Conservation (phyloP, 148 eudicot species). For the Rhododendron simsii region DNA sequence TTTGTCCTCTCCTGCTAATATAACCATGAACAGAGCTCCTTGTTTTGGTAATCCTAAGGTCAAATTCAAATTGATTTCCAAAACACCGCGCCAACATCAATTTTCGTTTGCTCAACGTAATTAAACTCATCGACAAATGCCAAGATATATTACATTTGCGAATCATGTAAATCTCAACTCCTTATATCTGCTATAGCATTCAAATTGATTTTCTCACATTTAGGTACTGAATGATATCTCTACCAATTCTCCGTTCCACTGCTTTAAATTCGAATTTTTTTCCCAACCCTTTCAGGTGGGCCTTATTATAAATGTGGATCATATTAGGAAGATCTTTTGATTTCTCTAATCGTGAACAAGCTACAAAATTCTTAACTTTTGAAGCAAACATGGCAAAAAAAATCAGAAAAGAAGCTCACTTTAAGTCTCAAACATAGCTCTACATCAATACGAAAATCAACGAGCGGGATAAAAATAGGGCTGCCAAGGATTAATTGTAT, state of each 20-base stretch:
- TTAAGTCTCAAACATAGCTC: background rate
- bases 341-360: background rate
- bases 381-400: background rate
- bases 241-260: background rate
- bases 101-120: background rate
- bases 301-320: background rate
- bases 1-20: background rate
- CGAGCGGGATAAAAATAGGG: background rate
- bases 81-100: background rate
- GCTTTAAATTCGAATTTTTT: background rate
- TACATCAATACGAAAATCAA: background rate
- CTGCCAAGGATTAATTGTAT: background rate
- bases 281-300: too few relatives aligned
- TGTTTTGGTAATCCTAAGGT: background rate
- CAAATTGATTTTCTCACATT: background rate
- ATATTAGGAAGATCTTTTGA: background rate
- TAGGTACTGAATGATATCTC: background rate
- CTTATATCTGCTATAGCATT: background rate
- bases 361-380: background rate
- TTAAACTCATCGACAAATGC: background rate
- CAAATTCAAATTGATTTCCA: background rate
- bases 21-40: background rate
- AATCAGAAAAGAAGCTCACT: background rate
- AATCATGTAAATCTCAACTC: background rate
- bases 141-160: background rate